Evolutionary conservation across 306 rosid genomes (phyloP), one percentile per base, ranked within the genome.

Genomic region (Heteromeles arbutifolia): DNA sequence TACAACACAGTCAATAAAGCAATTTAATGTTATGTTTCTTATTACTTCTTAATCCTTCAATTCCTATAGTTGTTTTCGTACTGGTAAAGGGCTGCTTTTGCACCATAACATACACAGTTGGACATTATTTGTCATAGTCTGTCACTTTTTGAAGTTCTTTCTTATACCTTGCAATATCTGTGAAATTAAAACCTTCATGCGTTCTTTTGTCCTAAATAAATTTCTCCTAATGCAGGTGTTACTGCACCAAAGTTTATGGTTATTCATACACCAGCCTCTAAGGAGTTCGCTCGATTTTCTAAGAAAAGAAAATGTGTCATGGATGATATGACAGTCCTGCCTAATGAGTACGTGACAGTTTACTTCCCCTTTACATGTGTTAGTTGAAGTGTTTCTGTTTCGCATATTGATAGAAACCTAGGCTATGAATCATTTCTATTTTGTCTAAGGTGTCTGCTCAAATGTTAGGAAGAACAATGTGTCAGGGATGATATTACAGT

Each of bases 241-340:
- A 58, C 84, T 48, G 58, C 74, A 45, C 77, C 89, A n/a, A 87
- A 82, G 45, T 79, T 74, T 32, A 68, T 74, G 81, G 82, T 32
- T 78, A 67, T 90, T 82, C 71, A 74, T 14, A 90, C 96, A 77
- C 98, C 97, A 66, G 80, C 86, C 72, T 68, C 59, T 19, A 87
- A 70, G 70, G 91, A 86, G 73, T 70, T 37, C 50, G 77, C 84
- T 39, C 67, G 43, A 66, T 64, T 73, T 75, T 82, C 88, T 44
- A 87, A 78, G 82, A 90, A 90, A 86, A 89, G 97, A 81, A 92
- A 86, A 85, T 53, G 70, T 65, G 50, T 76, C 71, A 8, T 88
- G 73, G 97, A 95, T 79, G 76, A 80, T 73, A 32, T 45, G 63
- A 29, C 44, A 25, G 75, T 92, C 72, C 81, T 92, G 79, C 77